Evolutionary conservation across 2,329 filamentous ascomycete species (phyloP).

Genomic region (Xylariaceae sp.): DNA sequence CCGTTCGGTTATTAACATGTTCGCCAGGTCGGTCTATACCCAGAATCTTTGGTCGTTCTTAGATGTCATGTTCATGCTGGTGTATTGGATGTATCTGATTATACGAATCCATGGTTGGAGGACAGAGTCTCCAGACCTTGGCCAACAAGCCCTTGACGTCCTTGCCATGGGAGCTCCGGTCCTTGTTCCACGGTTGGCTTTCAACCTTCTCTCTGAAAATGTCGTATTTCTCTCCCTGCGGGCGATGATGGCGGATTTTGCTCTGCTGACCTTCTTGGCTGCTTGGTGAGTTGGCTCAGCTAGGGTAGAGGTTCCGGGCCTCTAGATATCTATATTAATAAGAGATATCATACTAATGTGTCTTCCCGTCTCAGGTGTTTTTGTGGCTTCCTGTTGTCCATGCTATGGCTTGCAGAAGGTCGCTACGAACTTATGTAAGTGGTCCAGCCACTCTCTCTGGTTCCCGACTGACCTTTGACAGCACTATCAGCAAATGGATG

Average conservation of each 20-base stretch:
- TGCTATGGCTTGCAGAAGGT: constrained; percentile 72
- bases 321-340: not conserved
- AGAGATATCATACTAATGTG: not conserved
- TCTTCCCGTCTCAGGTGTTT: constrained; percentile 52
- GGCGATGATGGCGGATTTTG: constrained; percentile 83
- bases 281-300: constrained; percentile 50
- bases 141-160: constrained; percentile 69
- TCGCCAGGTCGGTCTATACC: constrained; percentile 68
- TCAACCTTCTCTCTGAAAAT: constrained; percentile 79
- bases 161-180: constrained; percentile 76
- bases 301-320: not conserved
- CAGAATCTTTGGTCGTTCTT: constrained; percentile 88
- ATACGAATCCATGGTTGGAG: constrained; percentile 63
- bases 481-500: constrained; percentile 83
- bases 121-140: constrained; percentile 43
- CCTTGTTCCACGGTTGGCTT: constrained; percentile 72
- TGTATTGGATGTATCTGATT: constrained; percentile 65
- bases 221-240: constrained; percentile 76
- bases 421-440: constrained; percentile 53
- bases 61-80: constrained; percentile 70
- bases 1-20: not conserved
- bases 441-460: not conserved
- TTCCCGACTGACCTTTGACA: constrained; percentile 28
- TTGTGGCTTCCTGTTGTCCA: constrained; percentile 71
- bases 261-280: constrained; percentile 69